Evolutionary conservation across 495 filamentous ascomycete genomes (phyloP), one percentile per base, ranked within the genome.

Genomic region (Hypomontagnella submonticulosa): DNA sequence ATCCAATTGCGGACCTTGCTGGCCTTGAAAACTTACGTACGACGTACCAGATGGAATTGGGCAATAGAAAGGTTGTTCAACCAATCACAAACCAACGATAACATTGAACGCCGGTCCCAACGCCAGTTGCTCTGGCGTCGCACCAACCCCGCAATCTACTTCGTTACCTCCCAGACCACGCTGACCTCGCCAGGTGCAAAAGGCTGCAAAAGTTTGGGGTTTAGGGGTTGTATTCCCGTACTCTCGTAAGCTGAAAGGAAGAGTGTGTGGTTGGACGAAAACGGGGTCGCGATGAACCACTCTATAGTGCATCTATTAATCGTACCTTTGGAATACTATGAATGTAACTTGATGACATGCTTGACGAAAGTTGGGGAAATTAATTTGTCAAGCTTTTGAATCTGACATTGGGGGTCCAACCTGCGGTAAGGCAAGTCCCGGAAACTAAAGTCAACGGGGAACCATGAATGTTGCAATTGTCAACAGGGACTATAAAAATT

Each of bases 111-210:
- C 42, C 55, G 40, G 60, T 30, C 33, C 18, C 49, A 37, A 51
- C 48, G 55, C 59, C 40, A 62, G 47, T 52, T 15, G 11, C 20
- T 55, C 36, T 63, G 43, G 59, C 49, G 65, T 60, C 42, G 49
- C 38, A 60, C 56, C 66, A 63, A 69, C 66, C 66, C 66, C 66
- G 56, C 66, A 69, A 69, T 64, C 66, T 55, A 62, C 64, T 12
- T 62, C 8, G 43, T 9, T 59, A 59, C 23, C 23, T 27, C 23
- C 23, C 23, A 27, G 23, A 27, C 23, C 23, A 3, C 23, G 23
- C 6, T 6, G 23, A 27, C 23, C 23, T 27, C 23, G 23, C 23
- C 6, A 27, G 23, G 23, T 27, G 23, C 6, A 27, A 27, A 27
- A n/a, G n/a, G n/a, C n/a, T n/a, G n/a, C 30, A 55, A 61, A 52